These are phyloP conservation scores for Leishmania lainsoni DNA, from an alignment of 208 protist species.

Conservation along the genomic window DNA sequence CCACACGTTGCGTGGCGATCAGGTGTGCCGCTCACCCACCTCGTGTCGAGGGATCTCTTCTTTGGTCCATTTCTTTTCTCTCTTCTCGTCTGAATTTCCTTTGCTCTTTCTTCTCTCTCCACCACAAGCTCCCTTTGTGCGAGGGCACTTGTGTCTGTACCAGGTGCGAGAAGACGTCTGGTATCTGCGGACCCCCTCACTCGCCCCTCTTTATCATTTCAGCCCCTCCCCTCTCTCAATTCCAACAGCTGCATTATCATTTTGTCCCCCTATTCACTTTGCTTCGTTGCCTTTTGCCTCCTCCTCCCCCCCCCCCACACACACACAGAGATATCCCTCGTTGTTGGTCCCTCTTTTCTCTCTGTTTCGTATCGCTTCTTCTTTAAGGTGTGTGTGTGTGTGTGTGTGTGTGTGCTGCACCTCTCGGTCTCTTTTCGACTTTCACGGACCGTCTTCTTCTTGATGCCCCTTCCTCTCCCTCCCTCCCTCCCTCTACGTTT, in stretches of 20 bases:
- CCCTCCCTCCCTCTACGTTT: too few species aligned
- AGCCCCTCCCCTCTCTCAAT: too few species aligned
- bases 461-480: too few species aligned
- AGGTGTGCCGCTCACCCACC: background rate
- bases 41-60: background rate
- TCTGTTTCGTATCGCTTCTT: background rate
- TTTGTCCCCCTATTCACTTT: background rate
- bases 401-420: too few species aligned
- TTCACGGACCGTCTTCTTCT: too few species aligned
- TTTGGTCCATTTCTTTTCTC: background rate
- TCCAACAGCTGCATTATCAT: background rate
- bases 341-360: background rate
- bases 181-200: background rate
- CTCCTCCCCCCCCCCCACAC: too few species aligned
- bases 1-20: background rate
- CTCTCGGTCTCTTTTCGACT: too few species aligned
- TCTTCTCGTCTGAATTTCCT: slow-evolving; percentile 4
- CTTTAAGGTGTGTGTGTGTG: background rate
- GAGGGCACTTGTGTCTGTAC: background rate
- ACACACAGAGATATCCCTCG: background rate
- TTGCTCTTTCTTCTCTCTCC: too few species aligned
- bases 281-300: background rate
- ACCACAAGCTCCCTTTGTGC: too few species aligned
- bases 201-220: slow-evolving; percentile 4
- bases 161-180: background rate